phyloP scores from a whole-genome alignment of 805 yeast genomes.

The Metschnikowia shivogae region DNA sequence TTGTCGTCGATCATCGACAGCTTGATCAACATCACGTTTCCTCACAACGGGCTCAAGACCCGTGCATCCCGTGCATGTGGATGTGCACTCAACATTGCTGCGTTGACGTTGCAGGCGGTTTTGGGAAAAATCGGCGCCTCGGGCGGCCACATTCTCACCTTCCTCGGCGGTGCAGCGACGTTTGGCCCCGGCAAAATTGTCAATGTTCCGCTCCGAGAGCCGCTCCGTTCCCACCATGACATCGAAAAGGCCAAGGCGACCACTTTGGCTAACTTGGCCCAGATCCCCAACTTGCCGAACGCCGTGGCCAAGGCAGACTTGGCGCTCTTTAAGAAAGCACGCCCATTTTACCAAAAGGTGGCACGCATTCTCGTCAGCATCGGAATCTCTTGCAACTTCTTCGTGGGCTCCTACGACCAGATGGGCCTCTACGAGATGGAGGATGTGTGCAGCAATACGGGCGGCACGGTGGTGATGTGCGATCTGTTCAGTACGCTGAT shows the following conservation, averaged over 20 bases:
- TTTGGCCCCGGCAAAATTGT: slow-evolving; percentile 63
- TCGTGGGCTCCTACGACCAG: slow-evolving; percentile 67
- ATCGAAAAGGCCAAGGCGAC: slow-evolving; percentile 40
- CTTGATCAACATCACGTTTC: slow-evolving; percentile 48
- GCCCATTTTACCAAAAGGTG: slow-evolving; percentile 45
- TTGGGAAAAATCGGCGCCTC: slow-evolving; percentile 40
- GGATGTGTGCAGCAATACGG: slow-evolving; percentile 50
- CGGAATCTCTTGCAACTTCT: slow-evolving; percentile 55
- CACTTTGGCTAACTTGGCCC: slow-evolving; percentile 23
- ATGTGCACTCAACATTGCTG: slow-evolving; percentile 50
- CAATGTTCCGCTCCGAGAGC: slow-evolving; percentile 51
- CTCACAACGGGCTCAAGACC: slow-evolving; percentile 35
- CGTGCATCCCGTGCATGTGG: slow-evolving; percentile 58
- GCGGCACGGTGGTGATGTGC: slow-evolving; percentile 59
- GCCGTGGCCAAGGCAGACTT: slow-evolving; percentile 27
- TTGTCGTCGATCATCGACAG: slow-evolving; percentile 47
- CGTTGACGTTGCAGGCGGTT: slow-evolving; percentile 32
- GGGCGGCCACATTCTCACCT: slow-evolving; percentile 53
- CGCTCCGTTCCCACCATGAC: slow-evolving; percentile 65
- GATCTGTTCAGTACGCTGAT: slow-evolving; percentile 66
- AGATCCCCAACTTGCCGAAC: slow-evolving; percentile 30
- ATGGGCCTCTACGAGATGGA: slow-evolving; percentile 68
- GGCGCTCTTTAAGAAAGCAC: slow-evolving; percentile 34
- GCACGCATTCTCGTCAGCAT: slow-evolving; percentile 44
- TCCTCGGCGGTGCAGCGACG: slow-evolving; percentile 64